These are phyloP conservation scores for Allium fistulosum DNA, from an alignment of 106 monocot genomes.

Conservation along the genomic window DNA sequence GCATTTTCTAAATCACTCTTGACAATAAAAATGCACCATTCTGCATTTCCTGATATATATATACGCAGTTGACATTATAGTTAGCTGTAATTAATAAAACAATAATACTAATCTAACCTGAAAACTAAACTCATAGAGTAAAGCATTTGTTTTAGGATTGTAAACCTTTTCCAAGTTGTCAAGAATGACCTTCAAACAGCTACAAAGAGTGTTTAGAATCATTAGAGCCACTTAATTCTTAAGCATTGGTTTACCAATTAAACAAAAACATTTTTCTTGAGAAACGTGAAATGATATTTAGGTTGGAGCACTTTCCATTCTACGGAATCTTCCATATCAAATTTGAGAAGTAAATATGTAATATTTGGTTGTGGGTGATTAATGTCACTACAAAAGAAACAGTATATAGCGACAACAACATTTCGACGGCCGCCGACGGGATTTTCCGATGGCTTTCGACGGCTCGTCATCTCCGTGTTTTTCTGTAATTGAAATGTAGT, in stretches of 20 bases:
- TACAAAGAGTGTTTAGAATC: conserved; percentile 15
- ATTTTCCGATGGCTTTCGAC: no score
- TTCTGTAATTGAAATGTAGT: no score
- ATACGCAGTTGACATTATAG: background rate
- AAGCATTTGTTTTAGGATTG: conserved; percentile 70
- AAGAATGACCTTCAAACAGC: conserved; percentile 94
- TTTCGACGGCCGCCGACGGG: no score
- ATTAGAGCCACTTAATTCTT: background rate
- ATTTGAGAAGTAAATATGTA: conserved; percentile 86
- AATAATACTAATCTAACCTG: conserved; percentile 42
- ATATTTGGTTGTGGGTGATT: conserved; percentile 74
- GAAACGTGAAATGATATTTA: conserved; percentile 85
- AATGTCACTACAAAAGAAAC: no score
- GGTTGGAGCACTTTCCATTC: conserved; percentile 73
- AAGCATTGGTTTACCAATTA: background rate
- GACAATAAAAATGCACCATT: background rate
- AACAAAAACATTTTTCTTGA: background rate
- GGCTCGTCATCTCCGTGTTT: no score
- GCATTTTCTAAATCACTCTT: no score
- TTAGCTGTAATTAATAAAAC: background rate
- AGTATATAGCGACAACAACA: no score
- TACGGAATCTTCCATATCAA: conserved; percentile 69
- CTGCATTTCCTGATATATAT: background rate
- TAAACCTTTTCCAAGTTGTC: conserved; percentile 74
- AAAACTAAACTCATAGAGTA: conserved; percentile 80